These are phyloP conservation scores for Trichoderma hamatum DNA, from an alignment of 2,329 filamentous ascomycete species.

Conservation along the genomic window DNA sequence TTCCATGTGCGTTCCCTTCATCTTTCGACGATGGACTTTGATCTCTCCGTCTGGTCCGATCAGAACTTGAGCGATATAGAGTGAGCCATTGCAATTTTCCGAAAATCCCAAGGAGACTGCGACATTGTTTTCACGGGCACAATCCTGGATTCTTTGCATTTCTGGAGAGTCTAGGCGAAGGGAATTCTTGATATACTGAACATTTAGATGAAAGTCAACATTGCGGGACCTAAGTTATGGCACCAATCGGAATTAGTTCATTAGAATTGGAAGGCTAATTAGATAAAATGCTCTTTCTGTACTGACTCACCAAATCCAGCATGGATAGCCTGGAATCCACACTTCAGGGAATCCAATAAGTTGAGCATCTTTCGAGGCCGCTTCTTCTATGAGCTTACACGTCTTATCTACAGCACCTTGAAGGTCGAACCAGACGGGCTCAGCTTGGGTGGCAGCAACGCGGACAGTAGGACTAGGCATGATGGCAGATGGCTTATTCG, in stretches of 20 bases:
- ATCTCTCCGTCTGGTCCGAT: constrained; percentile 14
- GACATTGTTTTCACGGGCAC: constrained; percentile 7
- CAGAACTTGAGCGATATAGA: constrained; percentile 5
- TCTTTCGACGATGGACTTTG: constrained; percentile 17
- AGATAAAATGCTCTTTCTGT: neutral
- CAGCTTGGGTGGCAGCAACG: constrained; percentile 13
- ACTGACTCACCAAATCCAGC: constrained; percentile 16
- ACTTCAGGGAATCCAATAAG: constrained; percentile 11
- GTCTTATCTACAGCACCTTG: constrained; percentile 14
- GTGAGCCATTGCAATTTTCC: constrained; percentile 16
- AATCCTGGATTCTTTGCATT: constrained; percentile 8
- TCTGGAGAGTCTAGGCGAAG: constrained; percentile 13
- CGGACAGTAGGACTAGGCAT: constrained; percentile 3
- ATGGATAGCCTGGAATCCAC: constrained; percentile 20
- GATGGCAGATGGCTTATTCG: neutral
- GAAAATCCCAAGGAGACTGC: constrained; percentile 12
- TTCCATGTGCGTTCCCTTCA: constrained; percentile 22
- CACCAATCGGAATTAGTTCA: neutral
- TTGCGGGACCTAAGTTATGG: neutral
- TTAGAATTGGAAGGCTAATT: neutral
- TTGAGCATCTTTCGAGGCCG: constrained; percentile 7
- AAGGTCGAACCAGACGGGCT: constrained; percentile 10
- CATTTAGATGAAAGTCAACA: constrained; percentile 12
- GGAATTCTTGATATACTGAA: constrained; percentile 19
- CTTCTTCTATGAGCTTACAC: constrained; percentile 4